Evolutionary conservation across 1,139 yeast species (phyloP).

Genomic region (Nakaseomyces sp.): DNA sequence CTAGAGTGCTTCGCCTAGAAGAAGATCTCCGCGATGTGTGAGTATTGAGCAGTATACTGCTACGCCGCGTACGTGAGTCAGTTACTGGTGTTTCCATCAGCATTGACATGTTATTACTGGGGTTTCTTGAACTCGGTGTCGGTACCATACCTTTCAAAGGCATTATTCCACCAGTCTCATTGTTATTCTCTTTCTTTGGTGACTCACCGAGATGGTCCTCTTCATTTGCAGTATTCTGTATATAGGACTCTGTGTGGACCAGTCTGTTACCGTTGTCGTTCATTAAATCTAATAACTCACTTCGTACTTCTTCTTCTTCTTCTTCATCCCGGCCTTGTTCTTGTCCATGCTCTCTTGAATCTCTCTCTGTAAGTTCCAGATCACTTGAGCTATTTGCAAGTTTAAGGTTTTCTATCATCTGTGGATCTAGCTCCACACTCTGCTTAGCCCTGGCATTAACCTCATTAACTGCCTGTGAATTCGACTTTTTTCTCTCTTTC

Average conservation of each 20-base stretch:
- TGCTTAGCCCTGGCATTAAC: neutral
- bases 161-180: neutral
- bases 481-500: neutral
- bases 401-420: neutral
- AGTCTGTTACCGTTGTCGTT: conserved; percentile 10
- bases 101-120: neutral
- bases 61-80: conserved; percentile 1
- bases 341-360: neutral
- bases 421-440: neutral
- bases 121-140: neutral
- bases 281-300: conserved; percentile 1
- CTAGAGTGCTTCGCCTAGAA: conserved; percentile 14
- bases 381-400: neutral
- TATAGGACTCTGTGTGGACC: conserved; percentile 24
- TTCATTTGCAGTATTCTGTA: conserved; percentile 21
- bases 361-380: neutral
- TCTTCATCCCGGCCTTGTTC: neutral
- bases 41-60: conserved; percentile 16
- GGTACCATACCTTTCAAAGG: neutral
- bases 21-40: conserved; percentile 17
- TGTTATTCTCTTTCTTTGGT: neutral
- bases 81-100: neutral
- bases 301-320: neutral
- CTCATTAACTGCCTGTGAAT: neutral
- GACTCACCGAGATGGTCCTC: conserved; percentile 3